Percentiles rank a stretch among this genome's conserved stretches.
phyloP scores from a whole-genome alignment of 257 asterid species.

The Scutellaria baicalensis region DNA sequence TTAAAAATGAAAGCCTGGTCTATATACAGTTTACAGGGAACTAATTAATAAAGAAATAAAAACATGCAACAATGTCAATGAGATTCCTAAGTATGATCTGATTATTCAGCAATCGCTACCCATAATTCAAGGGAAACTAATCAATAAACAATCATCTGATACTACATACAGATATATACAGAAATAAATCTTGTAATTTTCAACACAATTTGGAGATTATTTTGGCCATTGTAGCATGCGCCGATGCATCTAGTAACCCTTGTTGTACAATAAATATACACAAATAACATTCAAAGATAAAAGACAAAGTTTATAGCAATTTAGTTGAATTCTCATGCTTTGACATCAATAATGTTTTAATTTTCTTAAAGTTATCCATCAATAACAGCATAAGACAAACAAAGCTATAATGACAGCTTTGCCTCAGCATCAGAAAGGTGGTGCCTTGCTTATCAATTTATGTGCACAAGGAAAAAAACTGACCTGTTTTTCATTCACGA shows the following conservation, averaged over 20 bases:
- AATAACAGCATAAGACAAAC: not conserved
- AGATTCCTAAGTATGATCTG: no score
- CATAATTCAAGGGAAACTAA: no score
- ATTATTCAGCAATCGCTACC: no score
- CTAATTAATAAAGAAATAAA: no score
- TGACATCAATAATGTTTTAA: not conserved
- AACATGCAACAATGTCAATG: no score
- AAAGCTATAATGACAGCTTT: not conserved
- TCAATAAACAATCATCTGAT: no score
- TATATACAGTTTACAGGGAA: no score
- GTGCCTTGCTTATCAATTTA: not conserved
- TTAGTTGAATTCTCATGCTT: not conserved
- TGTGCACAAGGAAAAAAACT: slow-evolving; percentile 5
- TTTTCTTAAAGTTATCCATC: not conserved
- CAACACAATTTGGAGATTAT: not conserved
- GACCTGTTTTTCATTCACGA: slow-evolving; percentile 86
- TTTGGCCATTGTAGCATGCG: not conserved
- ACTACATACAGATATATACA: no score
- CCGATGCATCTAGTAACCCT: not conserved
- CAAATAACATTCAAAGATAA: not conserved
- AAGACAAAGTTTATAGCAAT: not conserved
- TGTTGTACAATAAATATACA: not conserved
- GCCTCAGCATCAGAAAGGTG: not conserved
- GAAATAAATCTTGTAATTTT: no score
- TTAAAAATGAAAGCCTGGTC: no score